A percentile compares a stretch with the other conserved stretches of the same genome.
phyloP scores from a whole-genome alignment of 768 basidiomycete species.

The Amanita fuliginea region DNA sequence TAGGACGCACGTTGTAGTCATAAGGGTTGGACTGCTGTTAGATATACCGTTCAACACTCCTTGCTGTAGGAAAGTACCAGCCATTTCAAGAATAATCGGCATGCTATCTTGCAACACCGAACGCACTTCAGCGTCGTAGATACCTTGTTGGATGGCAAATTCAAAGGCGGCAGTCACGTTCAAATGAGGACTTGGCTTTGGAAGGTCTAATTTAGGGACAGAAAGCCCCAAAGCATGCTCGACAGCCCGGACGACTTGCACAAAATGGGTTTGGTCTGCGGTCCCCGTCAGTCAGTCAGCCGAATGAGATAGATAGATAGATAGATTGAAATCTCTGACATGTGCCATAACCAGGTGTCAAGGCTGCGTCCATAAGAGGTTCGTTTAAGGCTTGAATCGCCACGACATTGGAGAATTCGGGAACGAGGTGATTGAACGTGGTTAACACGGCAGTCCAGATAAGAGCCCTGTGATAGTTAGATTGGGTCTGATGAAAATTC shows the following conservation, averaged over 20 bases:
- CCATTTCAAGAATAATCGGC: neutral
- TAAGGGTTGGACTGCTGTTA: no score
- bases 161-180: slow-evolving; percentile 19
- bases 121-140: slow-evolving; percentile 16
- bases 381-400: slow-evolving; percentile 74
- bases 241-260: slow-evolving; percentile 14
- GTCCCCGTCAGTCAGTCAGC: no score
- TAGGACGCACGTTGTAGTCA: no score
- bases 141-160: slow-evolving; percentile 8
- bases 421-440: slow-evolving; percentile 54
- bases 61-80: neutral
- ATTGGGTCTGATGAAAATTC: slow-evolving; percentile 34
- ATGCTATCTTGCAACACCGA: neutral
- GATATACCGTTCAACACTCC: neutral
- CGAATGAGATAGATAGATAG: no score
- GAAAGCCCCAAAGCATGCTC: slow-evolving; percentile 51
- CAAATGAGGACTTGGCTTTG: slow-evolving; percentile 9
- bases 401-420: slow-evolving; percentile 52
- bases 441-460: slow-evolving; percentile 82
- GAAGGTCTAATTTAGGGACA: slow-evolving; percentile 18
- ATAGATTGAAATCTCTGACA: slow-evolving; percentile 23
- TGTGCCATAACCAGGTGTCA: slow-evolving; percentile 26
- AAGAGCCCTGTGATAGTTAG: slow-evolving; percentile 69
- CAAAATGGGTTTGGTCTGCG: no score
- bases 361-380: slow-evolving; percentile 56